Percentiles rank a stretch among this genome's conserved stretches.
phyloP scores from a whole-genome alignment of 345 rosid species.

The Citrus cavaleriei region DNA sequence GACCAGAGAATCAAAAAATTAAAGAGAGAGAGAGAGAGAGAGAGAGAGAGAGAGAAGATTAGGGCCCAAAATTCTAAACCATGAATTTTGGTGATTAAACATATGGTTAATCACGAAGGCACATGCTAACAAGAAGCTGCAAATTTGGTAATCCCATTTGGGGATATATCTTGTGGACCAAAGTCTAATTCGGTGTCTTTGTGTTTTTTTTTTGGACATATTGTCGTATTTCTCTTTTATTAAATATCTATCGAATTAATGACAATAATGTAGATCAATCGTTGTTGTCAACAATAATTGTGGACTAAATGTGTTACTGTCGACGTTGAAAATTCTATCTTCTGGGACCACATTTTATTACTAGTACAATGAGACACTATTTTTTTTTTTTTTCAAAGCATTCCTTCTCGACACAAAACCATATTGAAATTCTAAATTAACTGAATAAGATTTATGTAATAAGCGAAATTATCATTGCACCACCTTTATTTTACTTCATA shows the following conservation, averaged over 20 bases:
- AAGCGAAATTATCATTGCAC: no score
- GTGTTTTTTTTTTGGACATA: not conserved
- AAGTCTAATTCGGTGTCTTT: not conserved
- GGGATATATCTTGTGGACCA: not conserved
- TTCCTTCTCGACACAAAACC: no score
- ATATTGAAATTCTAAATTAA: not conserved
- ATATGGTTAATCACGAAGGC: not conserved
- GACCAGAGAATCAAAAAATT: not conserved
- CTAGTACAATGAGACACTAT: no score
- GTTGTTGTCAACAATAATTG: constrained; percentile 8
- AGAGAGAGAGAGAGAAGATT: not conserved
- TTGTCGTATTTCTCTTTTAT: not conserved
- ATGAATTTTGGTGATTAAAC: not conserved
- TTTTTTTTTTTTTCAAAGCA: no score
- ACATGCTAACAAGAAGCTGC: not conserved
- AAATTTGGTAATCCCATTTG: not conserved
- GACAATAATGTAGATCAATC: no score
- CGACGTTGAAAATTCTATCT: not conserved
- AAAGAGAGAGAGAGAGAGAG: not conserved
- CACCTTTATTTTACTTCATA: no score
- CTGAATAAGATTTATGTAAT: accelerated
- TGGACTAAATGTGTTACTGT: not conserved
- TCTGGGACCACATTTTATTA: not conserved
- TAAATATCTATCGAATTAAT: no score
- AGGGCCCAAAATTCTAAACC: constrained; percentile 5